These are phyloP conservation scores for Melampsora americana DNA, from an alignment of 1,284 basidiomycete genomes.

Conservation along the genomic window DNA sequence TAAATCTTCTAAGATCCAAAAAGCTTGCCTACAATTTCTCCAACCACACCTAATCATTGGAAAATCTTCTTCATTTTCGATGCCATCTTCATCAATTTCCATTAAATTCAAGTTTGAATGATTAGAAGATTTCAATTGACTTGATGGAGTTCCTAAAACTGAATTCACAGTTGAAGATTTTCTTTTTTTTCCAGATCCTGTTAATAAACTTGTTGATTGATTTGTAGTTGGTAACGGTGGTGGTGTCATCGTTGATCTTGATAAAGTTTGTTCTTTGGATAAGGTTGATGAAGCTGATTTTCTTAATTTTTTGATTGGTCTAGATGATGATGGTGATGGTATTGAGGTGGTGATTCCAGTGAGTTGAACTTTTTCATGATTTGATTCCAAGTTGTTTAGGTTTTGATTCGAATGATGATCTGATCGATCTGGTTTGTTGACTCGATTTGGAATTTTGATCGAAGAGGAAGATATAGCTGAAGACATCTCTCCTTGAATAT, in stretches of 20 bases:
- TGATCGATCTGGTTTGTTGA: background rate
- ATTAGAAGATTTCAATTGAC: background rate
- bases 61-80: constrained; percentile 24
- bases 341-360: background rate
- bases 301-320: background rate
- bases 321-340: background rate
- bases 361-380: background rate
- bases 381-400: background rate
- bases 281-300: background rate
- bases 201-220: background rate
- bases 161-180: background rate
- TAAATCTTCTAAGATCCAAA: constrained; percentile 41
- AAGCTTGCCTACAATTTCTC: constrained; percentile 29
- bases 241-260: background rate
- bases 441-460: background rate
- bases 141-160: background rate
- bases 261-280: background rate
- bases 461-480: background rate
- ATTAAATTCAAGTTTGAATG: background rate
- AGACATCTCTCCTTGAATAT: background rate
- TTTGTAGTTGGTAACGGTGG: background rate
- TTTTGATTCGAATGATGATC: background rate
- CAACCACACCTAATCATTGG: constrained; percentile 42
- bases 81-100: background rate
- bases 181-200: background rate